A percentile compares a stretch with the other conserved stretches of the same genome.
These are phyloP conservation scores for Chloranthus sessilifolius DNA, from an alignment of 164 flowering plant species.

Conservation along the genomic window DNA sequence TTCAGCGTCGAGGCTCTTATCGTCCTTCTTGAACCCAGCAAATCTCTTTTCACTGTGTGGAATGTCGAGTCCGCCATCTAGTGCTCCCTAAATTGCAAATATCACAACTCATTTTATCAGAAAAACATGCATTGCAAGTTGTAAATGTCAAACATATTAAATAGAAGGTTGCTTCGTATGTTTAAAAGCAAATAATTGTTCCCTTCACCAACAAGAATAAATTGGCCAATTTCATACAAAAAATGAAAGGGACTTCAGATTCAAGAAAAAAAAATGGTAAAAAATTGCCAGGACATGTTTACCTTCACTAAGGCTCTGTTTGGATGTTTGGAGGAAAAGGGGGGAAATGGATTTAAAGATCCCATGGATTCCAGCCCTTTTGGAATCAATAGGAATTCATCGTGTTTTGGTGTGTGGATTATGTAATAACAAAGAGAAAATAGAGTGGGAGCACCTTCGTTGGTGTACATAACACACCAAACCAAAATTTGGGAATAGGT, in stretches of 20 bases:
- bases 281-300: too few relatives aligned
- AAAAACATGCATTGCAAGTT: background rate
- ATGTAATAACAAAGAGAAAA: background rate
- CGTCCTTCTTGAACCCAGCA: slow-evolving; percentile 50
- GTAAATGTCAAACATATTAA: background rate
- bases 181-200: background rate
- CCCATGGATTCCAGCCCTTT: too few relatives aligned
- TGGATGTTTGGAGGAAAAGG: too few relatives aligned
- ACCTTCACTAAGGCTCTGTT: too few relatives aligned
- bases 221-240: background rate
- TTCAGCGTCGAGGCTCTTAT: slow-evolving; percentile 49
- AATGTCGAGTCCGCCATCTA: slow-evolving; percentile 61
- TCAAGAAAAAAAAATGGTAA: background rate
- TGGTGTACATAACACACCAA: too few relatives aligned
- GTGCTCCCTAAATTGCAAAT: slow-evolving; percentile 51
- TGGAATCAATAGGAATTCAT: too few relatives aligned
- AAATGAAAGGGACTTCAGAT: background rate
- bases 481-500: background rate
- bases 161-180: background rate
- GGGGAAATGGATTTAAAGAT: too few relatives aligned
- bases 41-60: slow-evolving; percentile 67
- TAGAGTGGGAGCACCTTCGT: too few relatives aligned
- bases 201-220: background rate
- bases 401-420: too few relatives aligned
- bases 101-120: too few relatives aligned